Conservation (phyloP, 140 eudicot species). For the Senecio squalidus region DNA sequence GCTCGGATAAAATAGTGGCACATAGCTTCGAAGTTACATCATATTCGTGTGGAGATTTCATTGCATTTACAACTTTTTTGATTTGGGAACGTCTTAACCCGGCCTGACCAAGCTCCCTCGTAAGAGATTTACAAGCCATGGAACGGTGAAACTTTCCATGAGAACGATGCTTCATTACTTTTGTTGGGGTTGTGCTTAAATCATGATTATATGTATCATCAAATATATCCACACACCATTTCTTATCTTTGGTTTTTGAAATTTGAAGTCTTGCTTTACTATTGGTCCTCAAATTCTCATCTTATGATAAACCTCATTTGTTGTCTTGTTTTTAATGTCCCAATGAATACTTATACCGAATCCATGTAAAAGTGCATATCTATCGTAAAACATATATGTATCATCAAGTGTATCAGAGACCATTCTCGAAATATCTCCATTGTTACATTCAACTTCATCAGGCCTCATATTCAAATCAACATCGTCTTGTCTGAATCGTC, state of each 20-base stretch:
- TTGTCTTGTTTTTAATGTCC: not conserved
- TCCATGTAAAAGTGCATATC: not conserved
- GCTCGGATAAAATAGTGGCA: no score
- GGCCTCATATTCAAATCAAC: no score
- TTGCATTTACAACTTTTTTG: no score
- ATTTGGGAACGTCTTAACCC: constrained; percentile 2
- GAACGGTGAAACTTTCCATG: not conserved
- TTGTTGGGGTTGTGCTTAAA: not conserved
- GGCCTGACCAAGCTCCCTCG: not conserved
- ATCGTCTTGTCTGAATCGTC: no score
- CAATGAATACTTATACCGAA: not conserved
- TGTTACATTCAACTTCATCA: no score
- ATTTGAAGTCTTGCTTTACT: not conserved
- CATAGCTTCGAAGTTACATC: no score
- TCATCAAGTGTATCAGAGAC: not conserved
- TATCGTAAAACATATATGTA: not conserved
- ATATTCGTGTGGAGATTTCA: no score
- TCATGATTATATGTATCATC: not conserved
- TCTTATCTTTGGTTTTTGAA: not conserved
- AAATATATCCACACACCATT: not conserved
- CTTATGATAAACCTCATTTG: not conserved
- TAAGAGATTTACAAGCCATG: constrained; percentile 2
- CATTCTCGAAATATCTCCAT: no score
- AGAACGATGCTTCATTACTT: constrained; percentile 11
- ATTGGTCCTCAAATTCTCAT: not conserved